phyloP scores from a whole-genome alignment of 345 rosid species.

The Mallotus nudiflorus region DNA sequence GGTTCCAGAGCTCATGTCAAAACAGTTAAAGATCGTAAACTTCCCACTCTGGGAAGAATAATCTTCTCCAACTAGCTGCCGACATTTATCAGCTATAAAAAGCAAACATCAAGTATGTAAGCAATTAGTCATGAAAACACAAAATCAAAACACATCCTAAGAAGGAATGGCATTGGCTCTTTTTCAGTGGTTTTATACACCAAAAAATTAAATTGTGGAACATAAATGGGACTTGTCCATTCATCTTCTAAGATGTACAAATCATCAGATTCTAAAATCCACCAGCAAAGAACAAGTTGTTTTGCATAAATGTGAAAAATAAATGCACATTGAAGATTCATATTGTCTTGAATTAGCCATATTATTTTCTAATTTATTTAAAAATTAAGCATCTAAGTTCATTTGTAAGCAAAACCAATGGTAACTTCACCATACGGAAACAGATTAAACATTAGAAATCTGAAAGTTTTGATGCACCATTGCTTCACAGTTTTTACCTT shows the following conservation, averaged over 20 bases:
- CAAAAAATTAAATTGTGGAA: too few species aligned
- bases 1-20: conserved; percentile 88
- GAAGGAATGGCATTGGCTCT: too few species aligned
- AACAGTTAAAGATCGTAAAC: conserved; percentile 80
- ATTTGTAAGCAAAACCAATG: too few species aligned
- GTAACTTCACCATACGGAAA: neutral
- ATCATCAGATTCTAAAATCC: conserved; percentile 3
- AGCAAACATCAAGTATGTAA: neutral
- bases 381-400: neutral
- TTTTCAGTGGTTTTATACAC: neutral
- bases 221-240: neutral
- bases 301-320: neutral
- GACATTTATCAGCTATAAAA: conserved; percentile 77
- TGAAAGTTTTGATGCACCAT: neutral
- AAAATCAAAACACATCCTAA: neutral
- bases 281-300: neutral
- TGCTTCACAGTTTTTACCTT: neutral
- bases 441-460: neutral
- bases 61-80: conserved; percentile 77
- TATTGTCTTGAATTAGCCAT: neutral
- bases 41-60: conserved; percentile 87
- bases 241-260: too few species aligned
- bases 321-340: neutral
- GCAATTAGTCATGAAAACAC: neutral
- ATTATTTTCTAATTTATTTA: neutral